phyloP scores from a whole-genome alignment of 2,329 filamentous ascomycete species.

The Furcasterigmium furcatum region DNA sequence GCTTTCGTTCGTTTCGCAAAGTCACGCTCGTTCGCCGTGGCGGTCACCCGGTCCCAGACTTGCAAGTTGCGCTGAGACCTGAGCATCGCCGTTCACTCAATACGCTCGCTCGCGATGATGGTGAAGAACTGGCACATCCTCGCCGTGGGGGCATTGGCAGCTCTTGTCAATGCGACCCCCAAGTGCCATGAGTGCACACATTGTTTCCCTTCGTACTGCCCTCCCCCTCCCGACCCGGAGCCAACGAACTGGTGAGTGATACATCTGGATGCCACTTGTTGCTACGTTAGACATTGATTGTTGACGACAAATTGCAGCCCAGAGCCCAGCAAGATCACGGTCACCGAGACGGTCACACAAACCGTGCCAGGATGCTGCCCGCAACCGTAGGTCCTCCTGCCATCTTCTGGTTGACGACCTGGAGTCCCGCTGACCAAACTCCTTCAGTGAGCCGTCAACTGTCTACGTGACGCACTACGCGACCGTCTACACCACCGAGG shows the following conservation, averaged over 20 bases:
- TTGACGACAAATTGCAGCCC: neutral
- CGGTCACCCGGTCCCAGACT: neutral
- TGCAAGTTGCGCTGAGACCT: neutral
- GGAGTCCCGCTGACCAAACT: too few species aligned
- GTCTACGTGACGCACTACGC: neutral
- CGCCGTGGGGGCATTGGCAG: conserved; percentile 1
- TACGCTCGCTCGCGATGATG: neutral
- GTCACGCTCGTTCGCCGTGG: neutral
- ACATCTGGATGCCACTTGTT: neutral
- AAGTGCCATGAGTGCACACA: too few species aligned
- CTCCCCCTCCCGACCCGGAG: too few species aligned
- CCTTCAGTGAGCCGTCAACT: too few species aligned
- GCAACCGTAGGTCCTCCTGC: neutral
- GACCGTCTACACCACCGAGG: neutral
- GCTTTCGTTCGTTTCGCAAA: neutral
- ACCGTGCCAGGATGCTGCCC: neutral
- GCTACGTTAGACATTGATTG: too few species aligned
- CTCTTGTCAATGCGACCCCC: neutral
- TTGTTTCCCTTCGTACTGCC: too few species aligned
- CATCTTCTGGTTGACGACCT: too few species aligned
- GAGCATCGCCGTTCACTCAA: too few species aligned
- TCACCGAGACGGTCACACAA: neutral
- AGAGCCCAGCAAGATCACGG: neutral
- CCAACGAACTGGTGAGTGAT: too few species aligned
- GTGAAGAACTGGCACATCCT: neutral